These are phyloP conservation scores for Chlorella sp. DNA, from an alignment of 139 green algal species.

Conservation along the genomic window DNA sequence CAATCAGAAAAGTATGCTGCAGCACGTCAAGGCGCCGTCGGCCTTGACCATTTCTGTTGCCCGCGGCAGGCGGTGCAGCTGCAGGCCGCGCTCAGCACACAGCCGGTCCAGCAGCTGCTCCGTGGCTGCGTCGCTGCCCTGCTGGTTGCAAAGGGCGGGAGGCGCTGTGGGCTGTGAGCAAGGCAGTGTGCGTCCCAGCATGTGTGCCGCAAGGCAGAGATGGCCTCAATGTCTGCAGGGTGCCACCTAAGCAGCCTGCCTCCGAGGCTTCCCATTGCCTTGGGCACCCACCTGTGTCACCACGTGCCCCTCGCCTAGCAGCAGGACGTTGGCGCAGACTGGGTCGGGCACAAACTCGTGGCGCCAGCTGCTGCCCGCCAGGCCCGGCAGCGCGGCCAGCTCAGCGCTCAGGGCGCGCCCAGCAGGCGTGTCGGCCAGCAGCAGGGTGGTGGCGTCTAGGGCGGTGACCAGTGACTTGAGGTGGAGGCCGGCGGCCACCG, in stretches of 20 bases:
- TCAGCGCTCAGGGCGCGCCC: neutral
- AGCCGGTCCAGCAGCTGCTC: slow-evolving; percentile 15
- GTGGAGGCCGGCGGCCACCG: neutral
- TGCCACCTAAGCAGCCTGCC: no score
- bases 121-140: neutral
- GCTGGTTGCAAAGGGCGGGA: neutral
- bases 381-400: neutral
- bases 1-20: slow-evolving; percentile 18
- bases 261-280: no score
- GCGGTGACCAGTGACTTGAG: neutral
- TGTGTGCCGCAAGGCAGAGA: no score
- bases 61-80: neutral
- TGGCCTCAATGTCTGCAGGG: no score
- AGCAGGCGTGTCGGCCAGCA: slow-evolving; percentile 5
- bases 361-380: neutral
- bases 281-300: neutral
- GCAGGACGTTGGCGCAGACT: slow-evolving; percentile 15
- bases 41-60: slow-evolving; percentile 16
- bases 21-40: slow-evolving; percentile 17
- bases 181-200: no score
- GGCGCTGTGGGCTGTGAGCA: no score
- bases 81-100: slow-evolving; percentile 7
- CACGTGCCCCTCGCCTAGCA: neutral
- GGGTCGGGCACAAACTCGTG: slow-evolving; percentile 10
- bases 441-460: neutral